Percentiles rank a stretch among this genome's conserved stretches.
Conservation (phyloP, 805 yeast genomes). For the Yarrowia sp. region DNA sequence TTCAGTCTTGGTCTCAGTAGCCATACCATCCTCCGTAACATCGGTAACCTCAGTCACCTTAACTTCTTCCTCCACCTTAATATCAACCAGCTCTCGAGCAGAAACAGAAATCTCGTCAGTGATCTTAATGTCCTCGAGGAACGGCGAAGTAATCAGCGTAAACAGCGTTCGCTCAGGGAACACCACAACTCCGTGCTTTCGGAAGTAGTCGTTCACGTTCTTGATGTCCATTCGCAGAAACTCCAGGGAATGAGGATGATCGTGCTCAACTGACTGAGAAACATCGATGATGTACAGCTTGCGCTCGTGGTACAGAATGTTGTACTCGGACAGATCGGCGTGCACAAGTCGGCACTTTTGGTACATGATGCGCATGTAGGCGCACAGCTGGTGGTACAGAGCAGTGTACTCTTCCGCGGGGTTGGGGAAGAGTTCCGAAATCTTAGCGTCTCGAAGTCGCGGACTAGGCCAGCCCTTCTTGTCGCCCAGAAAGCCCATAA, state of each 20-base stretch:
- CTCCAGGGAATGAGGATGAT: constrained; percentile 94
- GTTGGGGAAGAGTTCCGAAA: constrained; percentile 42
- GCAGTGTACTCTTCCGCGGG: constrained; percentile 57
- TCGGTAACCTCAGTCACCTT: constrained; percentile 35
- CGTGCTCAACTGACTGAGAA: constrained; percentile 96
- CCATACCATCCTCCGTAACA: too few species aligned
- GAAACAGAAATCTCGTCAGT: neutral
- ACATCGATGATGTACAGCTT: constrained; percentile 89
- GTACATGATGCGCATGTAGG: constrained; percentile 82
- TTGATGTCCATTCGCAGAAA: constrained; percentile 96
- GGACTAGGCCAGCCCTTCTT: constrained; percentile 85
- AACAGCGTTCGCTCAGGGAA: constrained; percentile 81
- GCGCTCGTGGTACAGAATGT: constrained; percentile 73
- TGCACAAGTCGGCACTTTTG: constrained; percentile 88
- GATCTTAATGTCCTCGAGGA: constrained; percentile 35
- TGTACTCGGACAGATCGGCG: constrained; percentile 95
- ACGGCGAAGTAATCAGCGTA: constrained; percentile 55
- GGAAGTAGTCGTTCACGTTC: constrained; percentile 86
- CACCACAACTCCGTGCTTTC: constrained; percentile 67
- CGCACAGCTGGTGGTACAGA: constrained; percentile 73
- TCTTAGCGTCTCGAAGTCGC: constrained; percentile 77
- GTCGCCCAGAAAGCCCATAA: constrained; percentile 88
- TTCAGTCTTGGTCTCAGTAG: constrained; percentile 34
- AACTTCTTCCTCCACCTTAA: neutral
- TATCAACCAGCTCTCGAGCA: neutral